Conservation (phyloP, 805 yeast genomes). For the Alloascoidea hylecoeti region DNA sequence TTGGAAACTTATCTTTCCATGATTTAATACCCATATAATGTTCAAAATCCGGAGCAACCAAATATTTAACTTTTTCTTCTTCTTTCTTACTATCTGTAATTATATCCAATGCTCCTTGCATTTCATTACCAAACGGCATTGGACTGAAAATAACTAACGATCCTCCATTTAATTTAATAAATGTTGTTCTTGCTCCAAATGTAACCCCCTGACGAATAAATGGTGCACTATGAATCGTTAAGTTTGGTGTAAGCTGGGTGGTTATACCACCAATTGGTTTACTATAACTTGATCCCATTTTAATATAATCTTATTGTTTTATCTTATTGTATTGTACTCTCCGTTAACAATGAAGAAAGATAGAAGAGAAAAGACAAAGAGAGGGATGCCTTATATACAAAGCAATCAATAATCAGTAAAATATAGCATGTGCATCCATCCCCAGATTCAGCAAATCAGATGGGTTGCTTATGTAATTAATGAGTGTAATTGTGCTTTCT, state of each 20-base stretch:
- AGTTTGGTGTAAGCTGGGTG: conserved; percentile 6
- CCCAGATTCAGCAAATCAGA: too few relatives aligned
- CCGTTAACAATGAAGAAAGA: too few relatives aligned
- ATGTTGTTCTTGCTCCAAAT: conserved; percentile 11
- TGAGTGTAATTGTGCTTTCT: too few relatives aligned
- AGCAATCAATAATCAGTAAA: too few relatives aligned
- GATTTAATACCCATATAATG: conserved; percentile 50
- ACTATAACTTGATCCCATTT: not conserved
- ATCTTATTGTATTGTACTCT: too few relatives aligned
- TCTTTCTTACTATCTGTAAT: conserved; percentile 6
- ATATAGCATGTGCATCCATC: too few relatives aligned
- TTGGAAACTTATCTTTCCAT: conserved; percentile 35
- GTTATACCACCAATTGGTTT: conserved; percentile 11
- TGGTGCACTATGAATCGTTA: conserved; percentile 12
- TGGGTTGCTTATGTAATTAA: too few relatives aligned
- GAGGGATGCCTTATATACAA: too few relatives aligned
- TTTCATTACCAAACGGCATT: conserved; percentile 11
- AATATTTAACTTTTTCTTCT: conserved; percentile 11
- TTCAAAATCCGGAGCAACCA: conserved; percentile 48
- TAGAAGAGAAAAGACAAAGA: too few relatives aligned
- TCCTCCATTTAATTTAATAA: conserved; percentile 6
- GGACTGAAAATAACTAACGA: conserved; percentile 9
- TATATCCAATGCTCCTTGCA: conserved; percentile 6
- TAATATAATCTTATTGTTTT: too few relatives aligned
- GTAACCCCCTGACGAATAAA: conserved; percentile 6